Conservation (phyloP, 257 asterid genomes). For the Capsicum chinense region DNA sequence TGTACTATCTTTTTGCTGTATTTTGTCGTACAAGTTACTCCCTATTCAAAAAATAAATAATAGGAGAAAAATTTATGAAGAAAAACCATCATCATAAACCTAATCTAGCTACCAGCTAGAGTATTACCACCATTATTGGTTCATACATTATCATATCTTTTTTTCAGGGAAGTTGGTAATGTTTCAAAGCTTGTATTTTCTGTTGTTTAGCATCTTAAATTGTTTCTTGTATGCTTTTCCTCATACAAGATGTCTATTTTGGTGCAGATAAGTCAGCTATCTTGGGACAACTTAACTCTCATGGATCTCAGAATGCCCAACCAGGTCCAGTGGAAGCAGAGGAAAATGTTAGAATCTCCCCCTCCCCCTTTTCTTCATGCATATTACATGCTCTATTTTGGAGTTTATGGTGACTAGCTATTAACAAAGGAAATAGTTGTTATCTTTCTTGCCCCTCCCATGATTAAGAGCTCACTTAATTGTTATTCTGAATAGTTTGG, state of each 20-base stretch:
- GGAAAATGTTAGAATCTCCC: constrained; percentile 60
- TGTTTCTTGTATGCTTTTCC: background rate
- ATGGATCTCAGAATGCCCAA: constrained; percentile 49
- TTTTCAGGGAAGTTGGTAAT: background rate
- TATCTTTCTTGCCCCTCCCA: background rate
- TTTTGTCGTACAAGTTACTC: background rate
- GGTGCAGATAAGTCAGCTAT: constrained; percentile 49
- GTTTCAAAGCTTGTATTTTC: constrained; percentile 22
- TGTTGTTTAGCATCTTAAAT: constrained; percentile 21
- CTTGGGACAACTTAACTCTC: constrained; percentile 43
- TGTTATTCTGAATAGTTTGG: background rate
- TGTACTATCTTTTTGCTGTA: background rate
- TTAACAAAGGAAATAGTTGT: constrained; percentile 1
- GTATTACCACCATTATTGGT: background rate
- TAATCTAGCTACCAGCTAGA: background rate
- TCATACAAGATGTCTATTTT: background rate
- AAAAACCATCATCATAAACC: background rate
- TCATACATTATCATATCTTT: background rate
- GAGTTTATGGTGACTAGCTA: background rate
- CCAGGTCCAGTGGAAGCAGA: constrained; percentile 42
- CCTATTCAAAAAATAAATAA: background rate
- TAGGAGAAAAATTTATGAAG: background rate
- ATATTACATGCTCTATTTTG: constrained; percentile 21
- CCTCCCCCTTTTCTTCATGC: constrained; percentile 24
- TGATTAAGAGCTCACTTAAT: background rate